These are phyloP conservation scores for Perilla frutescens DNA, from an alignment of 257 asterid species.

Conservation along the genomic window DNA sequence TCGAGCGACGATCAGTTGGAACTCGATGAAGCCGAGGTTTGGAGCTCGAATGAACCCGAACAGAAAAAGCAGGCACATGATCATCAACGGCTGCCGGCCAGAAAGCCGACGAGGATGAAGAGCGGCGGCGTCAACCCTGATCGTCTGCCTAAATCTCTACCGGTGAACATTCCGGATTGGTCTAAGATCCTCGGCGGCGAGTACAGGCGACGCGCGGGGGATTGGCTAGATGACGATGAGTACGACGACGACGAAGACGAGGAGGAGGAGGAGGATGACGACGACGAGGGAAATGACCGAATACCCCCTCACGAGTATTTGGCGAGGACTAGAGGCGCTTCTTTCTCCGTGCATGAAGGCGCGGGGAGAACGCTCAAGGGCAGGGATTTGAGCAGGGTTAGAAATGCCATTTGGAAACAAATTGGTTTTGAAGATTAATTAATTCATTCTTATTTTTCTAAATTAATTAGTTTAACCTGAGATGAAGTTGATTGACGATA, in stretches of 20 bases:
- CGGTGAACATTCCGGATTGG: slow-evolving; percentile 79
- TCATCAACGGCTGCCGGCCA: slow-evolving; percentile 26
- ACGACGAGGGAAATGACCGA: slow-evolving; percentile 32
- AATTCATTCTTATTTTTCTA: not conserved
- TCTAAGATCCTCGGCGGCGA: slow-evolving; percentile 64
- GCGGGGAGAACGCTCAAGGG: slow-evolving; percentile 68
- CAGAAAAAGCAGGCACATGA: slow-evolving; percentile 24
- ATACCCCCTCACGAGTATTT: slow-evolving; percentile 41
- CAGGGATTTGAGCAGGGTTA: slow-evolving; percentile 59
- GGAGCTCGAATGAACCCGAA: slow-evolving; percentile 44
- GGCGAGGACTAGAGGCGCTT: slow-evolving; percentile 43
- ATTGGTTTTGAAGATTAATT: slow-evolving; percentile 71
- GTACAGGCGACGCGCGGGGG: slow-evolving; percentile 36
- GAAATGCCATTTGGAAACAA: slow-evolving; percentile 81
- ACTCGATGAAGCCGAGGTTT: slow-evolving; percentile 63
- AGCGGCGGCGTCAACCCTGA: not conserved
- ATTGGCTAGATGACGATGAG: not conserved
- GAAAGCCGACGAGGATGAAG: slow-evolving; percentile 41
- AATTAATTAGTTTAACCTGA: not conserved
- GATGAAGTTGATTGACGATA: not conserved
- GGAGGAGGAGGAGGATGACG: slow-evolving; percentile 29
- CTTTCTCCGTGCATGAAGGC: slow-evolving; percentile 67
- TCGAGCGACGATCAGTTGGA: slow-evolving; percentile 44
- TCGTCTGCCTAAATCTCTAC: slow-evolving; percentile 47
- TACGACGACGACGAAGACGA: not conserved